Evolutionary conservation across 768 basidiomycete species (phyloP), one percentile per base, ranked within the genome.

Genomic region (Suillus decipiens): DNA sequence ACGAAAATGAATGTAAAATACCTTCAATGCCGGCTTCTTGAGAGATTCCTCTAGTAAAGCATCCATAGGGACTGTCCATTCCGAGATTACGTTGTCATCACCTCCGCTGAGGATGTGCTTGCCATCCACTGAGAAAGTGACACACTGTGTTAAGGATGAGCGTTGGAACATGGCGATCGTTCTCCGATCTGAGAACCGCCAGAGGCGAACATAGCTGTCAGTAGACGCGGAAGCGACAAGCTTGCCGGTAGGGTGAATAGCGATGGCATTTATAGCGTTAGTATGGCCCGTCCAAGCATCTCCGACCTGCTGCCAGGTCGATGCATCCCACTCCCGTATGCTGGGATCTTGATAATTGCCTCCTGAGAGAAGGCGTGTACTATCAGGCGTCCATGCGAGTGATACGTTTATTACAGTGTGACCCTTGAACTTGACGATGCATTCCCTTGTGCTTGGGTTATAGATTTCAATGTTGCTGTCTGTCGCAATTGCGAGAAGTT

Each of bases 271-370:
- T 15, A 51, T 17, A 17, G 28, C 28, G 15, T 42, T 17, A 31
- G 28, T 51, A 17, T 31, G 28, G 28, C 50, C 50, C 17, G 28
- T 51, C 50, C 50, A 51, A 7, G 31, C 17, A 51, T 50, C 15
- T 28, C 14, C 28, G 15, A 50, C 50, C 28, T 31, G 50, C 12
- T 31, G 15, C 50, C 28, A 51, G 15, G 50, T 51, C 28, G 8
- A 51, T 51, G 50, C 1, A 51, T 51, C 17, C 50, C 50, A 51
- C 28, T 17, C 50, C 50, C n/a, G 50, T 51, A 51, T 51, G 15
- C 15, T 31, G 24, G 50, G 15, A 51, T 8, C 14, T 5, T 48
- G 9, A 42, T 42, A 42, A 15, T n/a, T 22, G 24, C 24, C 28
- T 11, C 28, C 48, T 31, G 50, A 51, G 8, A 51, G 50, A 51